Evolutionary conservation across 176 grass and related monocot genomes (phyloP).

Genomic region (Secale cereale): DNA sequence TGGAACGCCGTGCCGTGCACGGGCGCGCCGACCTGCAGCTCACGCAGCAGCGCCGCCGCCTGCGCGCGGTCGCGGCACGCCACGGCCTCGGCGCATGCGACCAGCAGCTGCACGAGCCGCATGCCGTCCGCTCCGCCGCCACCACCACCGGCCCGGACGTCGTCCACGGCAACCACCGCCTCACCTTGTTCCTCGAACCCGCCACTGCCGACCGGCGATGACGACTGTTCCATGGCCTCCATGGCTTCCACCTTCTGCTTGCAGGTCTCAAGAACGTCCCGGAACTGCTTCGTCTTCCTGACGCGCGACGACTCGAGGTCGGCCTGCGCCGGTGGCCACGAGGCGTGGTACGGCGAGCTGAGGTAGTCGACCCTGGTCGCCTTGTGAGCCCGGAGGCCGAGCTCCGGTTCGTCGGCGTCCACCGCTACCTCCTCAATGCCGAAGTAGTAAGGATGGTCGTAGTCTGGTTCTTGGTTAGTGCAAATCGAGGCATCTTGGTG

Average conservation of each 20-base stretch:
- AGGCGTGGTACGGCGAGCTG: constrained; percentile 34
- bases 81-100: constrained; percentile 74
- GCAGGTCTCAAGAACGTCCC: constrained; percentile 47
- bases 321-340: constrained; percentile 15
- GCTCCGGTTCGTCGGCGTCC: constrained; percentile 29
- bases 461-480: constrained; percentile 14
- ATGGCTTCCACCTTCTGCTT: constrained; percentile 63
- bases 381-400: constrained; percentile 22
- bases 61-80: constrained; percentile 69
- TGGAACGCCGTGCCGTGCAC: constrained; percentile 72
- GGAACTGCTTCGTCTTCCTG: constrained; percentile 38
- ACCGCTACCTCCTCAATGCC: constrained; percentile 23
- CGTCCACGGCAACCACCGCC: neutral
- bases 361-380: constrained; percentile 33
- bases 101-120: constrained; percentile 63
- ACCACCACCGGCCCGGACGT: neutral
- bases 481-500: constrained; percentile 22
- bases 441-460: constrained; percentile 5
- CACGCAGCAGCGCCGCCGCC: constrained; percentile 44
- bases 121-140: constrained; percentile 35
- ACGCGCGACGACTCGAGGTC: constrained; percentile 29
- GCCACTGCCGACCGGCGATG: neutral
- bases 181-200: neutral
- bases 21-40: constrained; percentile 45
- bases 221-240: constrained; percentile 34